Base-by-base conservation (phyloP, 306 rosid species). In the Rubus parviflorus region DNA sequence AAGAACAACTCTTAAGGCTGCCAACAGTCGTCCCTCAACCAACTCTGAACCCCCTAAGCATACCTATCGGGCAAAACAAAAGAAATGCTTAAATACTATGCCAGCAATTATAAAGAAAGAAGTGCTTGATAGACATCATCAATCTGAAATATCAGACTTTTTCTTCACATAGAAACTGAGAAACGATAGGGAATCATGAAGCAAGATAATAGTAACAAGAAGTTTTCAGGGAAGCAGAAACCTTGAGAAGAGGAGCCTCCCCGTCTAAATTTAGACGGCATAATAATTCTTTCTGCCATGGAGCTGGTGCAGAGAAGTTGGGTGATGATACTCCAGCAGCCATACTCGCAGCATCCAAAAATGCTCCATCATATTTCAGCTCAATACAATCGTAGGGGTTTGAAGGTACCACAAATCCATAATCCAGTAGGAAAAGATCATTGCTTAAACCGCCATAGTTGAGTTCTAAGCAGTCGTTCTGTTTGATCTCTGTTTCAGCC, bases 291-390 rank as follows among this genome's bases (percentile, higher is more conserved):
- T 87, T 85, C 82, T 92, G 97, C 99, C 97, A 90, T 6, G 87
- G 83, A 58, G 89, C 86, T 17, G 99, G 97, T 51, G 97, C 53
- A 0, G 91, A 86, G 87, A 95, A 92, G 74, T 80, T 86, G 74
- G 93, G 87, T 22, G 92, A 86, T 68, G 91, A 82, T 79, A 92
- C 86, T 76, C 98, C 97, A 20, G 97, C 97, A 15, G 96, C 97
- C 82, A 61, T 74, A 84, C 97, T 92, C 68, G 97, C 97, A 81
- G 97, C 97, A 81, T 95, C 99, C 85, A 92, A 78, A 75, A 95
- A 88, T 46, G 92, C 91, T 25, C 89, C 93, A 63, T 95, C 97
- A 75, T 95, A 95, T 84, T 79, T 90, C 77, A 95, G 93, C 83
- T 95, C 99, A 73, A 92, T 85, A 71, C 76, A 82, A 81, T 92